These are phyloP conservation scores for Ramaria rubella DNA, from an alignment of 768 basidiomycete species.

Conservation along the genomic window DNA sequence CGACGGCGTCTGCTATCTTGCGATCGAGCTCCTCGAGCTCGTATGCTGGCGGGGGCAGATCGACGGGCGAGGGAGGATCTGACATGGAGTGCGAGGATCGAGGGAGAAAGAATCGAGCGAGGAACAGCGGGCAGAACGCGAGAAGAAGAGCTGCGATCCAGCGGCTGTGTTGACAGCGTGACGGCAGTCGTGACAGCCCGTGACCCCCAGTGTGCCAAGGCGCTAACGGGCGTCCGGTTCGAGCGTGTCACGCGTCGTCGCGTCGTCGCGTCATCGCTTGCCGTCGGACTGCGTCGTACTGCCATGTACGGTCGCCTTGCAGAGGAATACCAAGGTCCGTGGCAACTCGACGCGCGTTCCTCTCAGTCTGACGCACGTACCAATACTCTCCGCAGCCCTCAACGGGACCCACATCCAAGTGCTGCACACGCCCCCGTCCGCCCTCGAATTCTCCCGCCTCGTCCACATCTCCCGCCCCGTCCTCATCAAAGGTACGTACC, in stretches of 20 bases:
- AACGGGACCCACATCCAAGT: slow-evolving; percentile 49
- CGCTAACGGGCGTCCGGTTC: no score
- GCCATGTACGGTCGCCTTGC: neutral
- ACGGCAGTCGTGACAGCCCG: no score
- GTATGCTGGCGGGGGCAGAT: slow-evolving; percentile 37
- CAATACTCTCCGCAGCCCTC: slow-evolving; percentile 44
- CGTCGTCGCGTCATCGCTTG: no score
- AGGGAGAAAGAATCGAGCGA: neutral
- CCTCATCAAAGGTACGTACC: slow-evolving; percentile 53
- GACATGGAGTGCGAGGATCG: neutral
- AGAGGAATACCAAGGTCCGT: neutral
- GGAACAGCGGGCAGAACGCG: neutral
- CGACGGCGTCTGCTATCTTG: slow-evolving; percentile 40
- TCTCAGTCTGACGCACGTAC: neutral
- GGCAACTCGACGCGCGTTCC: neutral
- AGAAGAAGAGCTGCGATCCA: neutral
- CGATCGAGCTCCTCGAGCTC: slow-evolving; percentile 42
- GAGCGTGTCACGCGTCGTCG: no score
- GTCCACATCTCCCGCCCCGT: slow-evolving; percentile 67
- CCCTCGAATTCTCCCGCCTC: slow-evolving; percentile 63
- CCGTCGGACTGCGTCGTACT: no score
- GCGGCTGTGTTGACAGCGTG: no score
- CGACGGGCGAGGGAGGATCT: slow-evolving; percentile 2
- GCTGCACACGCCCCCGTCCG: slow-evolving; percentile 50
- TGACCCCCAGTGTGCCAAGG: no score